Base-by-base conservation (phyloP, 1,284 basidiomycete species). In the Sporisorium iseilematis-ciliati region DNA sequence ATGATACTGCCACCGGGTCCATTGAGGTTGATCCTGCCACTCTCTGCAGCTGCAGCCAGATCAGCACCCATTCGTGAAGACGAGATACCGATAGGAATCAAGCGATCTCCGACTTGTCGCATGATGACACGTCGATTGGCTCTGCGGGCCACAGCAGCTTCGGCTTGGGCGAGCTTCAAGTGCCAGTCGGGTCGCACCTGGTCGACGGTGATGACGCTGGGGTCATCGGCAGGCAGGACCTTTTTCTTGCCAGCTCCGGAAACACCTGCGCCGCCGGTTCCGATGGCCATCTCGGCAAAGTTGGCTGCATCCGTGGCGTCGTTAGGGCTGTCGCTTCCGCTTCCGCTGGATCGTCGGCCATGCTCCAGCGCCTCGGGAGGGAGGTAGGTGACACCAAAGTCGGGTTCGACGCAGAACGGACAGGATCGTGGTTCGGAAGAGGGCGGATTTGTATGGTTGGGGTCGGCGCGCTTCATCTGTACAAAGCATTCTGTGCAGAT, bases 401-500 rank as follows among this genome's bases (percentile, higher is more conserved):
- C 94, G 49, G 94, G 91, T 86, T 97, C 94, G 48, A 98, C 93
- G 83, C 96, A 99, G 85, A 94, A 99, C 2, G 96, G 96, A 85
- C 96, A 99, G 7, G 93, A 92, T 4, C 95, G 94, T 0, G 81
- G 78, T 53, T 76, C 57, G 25, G 80, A 80, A 8, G 82, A 77
- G 0, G 82, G 82, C 16, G 80, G 79, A 21, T 77, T 38, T 77
- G 57, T 58, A 67, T 25, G 69, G 31, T 45, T 78, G 1, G 95
- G 93, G 81, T 98, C 96, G 16, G 93, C 90, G 58, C 96, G 92
- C 87, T 98, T 98, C 87, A 99, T 98, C 87, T 98, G 95, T 18
- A 98, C 95, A 84, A 99, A 99, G 85, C 96, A 99, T 86, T 99
- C 96, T 35, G 96, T 97, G 86, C 96, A 99, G 80, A 99, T 95